A percentile compares a stretch with the other conserved stretches of the same genome.
phyloP scores from a whole-genome alignment of 2,329 filamentous ascomycete species.

The Myriangium duriaei region DNA sequence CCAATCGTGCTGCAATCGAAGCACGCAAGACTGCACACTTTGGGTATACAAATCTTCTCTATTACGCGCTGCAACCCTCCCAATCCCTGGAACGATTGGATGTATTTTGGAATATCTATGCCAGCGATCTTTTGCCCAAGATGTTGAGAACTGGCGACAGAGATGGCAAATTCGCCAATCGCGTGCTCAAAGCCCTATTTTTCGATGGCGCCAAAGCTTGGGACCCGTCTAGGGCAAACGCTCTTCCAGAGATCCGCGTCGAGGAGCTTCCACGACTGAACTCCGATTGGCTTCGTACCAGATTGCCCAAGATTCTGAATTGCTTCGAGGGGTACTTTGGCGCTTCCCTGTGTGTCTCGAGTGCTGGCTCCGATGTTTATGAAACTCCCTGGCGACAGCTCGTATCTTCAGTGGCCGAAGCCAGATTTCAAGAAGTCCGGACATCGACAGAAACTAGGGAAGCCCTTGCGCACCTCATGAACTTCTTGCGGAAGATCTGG shows the following conservation, averaged over 20 bases:
- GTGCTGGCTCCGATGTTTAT: constrained; percentile 15
- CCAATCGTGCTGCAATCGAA: constrained; percentile 34
- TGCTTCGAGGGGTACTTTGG: constrained; percentile 44
- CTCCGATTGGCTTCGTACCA: constrained; percentile 73
- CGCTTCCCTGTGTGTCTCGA: constrained; percentile 32
- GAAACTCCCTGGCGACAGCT: constrained; percentile 32
- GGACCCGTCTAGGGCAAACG: constrained; percentile 59
- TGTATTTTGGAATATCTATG: constrained; percentile 63
- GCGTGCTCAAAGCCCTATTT: constrained; percentile 62
- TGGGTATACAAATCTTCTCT: constrained; percentile 67
- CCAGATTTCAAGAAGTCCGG: constrained; percentile 77
- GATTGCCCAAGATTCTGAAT: constrained; percentile 52
- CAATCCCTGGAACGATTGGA: constrained; percentile 55
- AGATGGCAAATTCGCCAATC: constrained; percentile 49
- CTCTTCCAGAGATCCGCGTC: constrained; percentile 38
- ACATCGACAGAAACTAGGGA: constrained; percentile 70
- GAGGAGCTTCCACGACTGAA: constrained; percentile 79
- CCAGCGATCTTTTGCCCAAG: constrained; percentile 50
- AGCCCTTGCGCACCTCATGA: constrained; percentile 61
- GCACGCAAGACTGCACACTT: constrained; percentile 49
- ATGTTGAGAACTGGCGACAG: constrained; percentile 39
- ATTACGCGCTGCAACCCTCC: constrained; percentile 67
- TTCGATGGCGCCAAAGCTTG: constrained; percentile 49
- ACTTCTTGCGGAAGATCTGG: constrained; percentile 60
- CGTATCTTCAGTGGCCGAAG: constrained; percentile 50